Percentiles rank a stretch among this genome's conserved stretches.
These are phyloP conservation scores for Circinella umbellata DNA, from an alignment of 371 early-diverging fungal species.

Conservation along the genomic window DNA sequence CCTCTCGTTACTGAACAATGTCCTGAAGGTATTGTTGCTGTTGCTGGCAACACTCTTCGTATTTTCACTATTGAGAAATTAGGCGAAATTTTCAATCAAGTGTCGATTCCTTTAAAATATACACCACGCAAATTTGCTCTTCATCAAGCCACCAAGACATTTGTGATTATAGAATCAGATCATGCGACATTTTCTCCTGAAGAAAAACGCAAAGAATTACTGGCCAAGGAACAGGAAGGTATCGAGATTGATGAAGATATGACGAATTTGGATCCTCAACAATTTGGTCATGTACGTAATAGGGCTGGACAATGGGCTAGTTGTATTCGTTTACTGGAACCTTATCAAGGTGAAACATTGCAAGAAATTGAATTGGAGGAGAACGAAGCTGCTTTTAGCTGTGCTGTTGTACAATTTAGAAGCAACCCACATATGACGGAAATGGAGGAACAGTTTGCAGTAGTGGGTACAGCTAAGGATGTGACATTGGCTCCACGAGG, in stretches of 20 bases:
- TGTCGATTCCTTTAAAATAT: slow-evolving; percentile 81
- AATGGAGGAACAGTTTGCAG: slow-evolving; percentile 61
- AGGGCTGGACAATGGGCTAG: slow-evolving; percentile 87
- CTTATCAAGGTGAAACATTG: slow-evolving; percentile 78
- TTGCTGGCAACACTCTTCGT: slow-evolving; percentile 84
- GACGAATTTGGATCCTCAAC: slow-evolving; percentile 44
- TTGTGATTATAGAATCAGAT: slow-evolving; percentile 91
- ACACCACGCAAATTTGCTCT: slow-evolving; percentile 89
- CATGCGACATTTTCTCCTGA: slow-evolving; percentile 75
- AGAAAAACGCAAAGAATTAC: slow-evolving; percentile 62
- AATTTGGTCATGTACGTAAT: slow-evolving; percentile 79
- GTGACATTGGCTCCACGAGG: slow-evolving; percentile 74
- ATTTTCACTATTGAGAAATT: slow-evolving; percentile 89
- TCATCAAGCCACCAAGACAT: slow-evolving; percentile 74
- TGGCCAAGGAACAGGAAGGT: slow-evolving; percentile 58
- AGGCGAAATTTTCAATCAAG: slow-evolving; percentile 83
- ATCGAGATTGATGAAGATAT: slow-evolving; percentile 59
- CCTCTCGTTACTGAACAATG: slow-evolving; percentile 89
- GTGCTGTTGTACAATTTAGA: slow-evolving; percentile 76
- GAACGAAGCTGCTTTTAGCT: slow-evolving; percentile 89
- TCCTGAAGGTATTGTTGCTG: slow-evolving; percentile 88
- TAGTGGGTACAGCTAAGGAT: slow-evolving; percentile 88
- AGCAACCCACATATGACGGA: slow-evolving; percentile 54
- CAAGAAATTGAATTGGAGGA: slow-evolving; percentile 78
- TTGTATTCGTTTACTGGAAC: slow-evolving; percentile 85